phyloP scores from a whole-genome alignment of 805 yeast species.

The Teunomyces pallodes region DNA sequence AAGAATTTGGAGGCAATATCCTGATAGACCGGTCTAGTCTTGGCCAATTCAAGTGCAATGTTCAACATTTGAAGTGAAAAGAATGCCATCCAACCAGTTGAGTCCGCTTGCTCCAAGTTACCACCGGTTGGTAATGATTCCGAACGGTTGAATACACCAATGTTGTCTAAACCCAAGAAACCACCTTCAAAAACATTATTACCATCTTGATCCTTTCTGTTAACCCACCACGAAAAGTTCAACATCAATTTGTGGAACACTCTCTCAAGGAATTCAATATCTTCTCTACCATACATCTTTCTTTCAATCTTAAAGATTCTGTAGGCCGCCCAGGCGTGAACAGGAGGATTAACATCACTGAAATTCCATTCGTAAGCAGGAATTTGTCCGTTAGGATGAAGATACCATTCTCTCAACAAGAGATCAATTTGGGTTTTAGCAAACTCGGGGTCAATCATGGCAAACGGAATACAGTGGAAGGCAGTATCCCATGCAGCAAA shows the following conservation, averaged over 20 bases:
- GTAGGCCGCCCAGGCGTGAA: constrained; percentile 93
- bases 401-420: constrained; percentile 90
- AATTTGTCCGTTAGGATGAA: constrained; percentile 97
- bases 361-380: constrained; percentile 98
- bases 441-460: constrained; percentile 90
- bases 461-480: constrained; percentile 88
- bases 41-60: constrained; percentile 87
- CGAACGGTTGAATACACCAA: constrained; percentile 88
- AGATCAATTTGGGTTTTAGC: constrained; percentile 86
- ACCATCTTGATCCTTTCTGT: constrained; percentile 82
- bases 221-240: constrained; percentile 98
- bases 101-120: constrained; percentile 85
- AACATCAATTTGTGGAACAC: constrained; percentile 86
- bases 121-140: constrained; percentile 95
- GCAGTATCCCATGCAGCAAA: constrained; percentile 98
- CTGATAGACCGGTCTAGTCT: constrained; percentile 80
- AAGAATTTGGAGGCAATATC: constrained; percentile 92
- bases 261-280: constrained; percentile 80
- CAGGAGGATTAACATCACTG: constrained; percentile 95
- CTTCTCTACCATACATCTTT: constrained; percentile 78
- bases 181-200: constrained; percentile 93
- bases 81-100: constrained; percentile 98
- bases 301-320: constrained; percentile 85
- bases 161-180: constrained; percentile 86
- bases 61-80: constrained; percentile 87